phyloP scores from a whole-genome alignment of 2,329 filamentous ascomycete genomes.

The Penicillium corylophilum region DNA sequence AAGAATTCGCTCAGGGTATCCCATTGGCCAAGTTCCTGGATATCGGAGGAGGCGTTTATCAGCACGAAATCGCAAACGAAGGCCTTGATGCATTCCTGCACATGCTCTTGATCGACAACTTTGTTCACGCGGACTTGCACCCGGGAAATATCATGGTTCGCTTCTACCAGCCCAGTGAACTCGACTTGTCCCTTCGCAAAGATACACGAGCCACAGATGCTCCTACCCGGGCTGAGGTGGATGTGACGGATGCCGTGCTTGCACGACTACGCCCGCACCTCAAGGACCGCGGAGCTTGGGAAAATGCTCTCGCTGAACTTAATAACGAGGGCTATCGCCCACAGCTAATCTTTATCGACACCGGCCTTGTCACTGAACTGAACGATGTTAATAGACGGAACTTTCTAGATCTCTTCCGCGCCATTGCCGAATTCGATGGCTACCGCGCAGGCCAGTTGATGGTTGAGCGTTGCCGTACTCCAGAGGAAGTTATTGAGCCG shows the following conservation, averaged over 20 bases:
- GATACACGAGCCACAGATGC: slow-evolving; percentile 44
- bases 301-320: slow-evolving; percentile 69
- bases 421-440: slow-evolving; percentile 93
- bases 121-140: slow-evolving; percentile 93
- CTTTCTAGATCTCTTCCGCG: slow-evolving; percentile 93
- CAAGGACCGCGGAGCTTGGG: slow-evolving; percentile 69
- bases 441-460: slow-evolving; percentile 94
- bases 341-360: slow-evolving; percentile 96
- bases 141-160: slow-evolving; percentile 99
- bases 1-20: slow-evolving; percentile 94
- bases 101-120: slow-evolving; percentile 97
- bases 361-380: slow-evolving; percentile 89
- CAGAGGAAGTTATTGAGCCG: slow-evolving; percentile 80
- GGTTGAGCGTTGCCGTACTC: slow-evolving; percentile 92
- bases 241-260: slow-evolving; percentile 86
- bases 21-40: slow-evolving; percentile 87
- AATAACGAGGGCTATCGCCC: slow-evolving; percentile 87
- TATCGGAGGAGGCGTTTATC: slow-evolving; percentile 87
- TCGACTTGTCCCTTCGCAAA: slow-evolving; percentile 60
- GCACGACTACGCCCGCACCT: slow-evolving; percentile 73
- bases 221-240: slow-evolving; percentile 55
- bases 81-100: slow-evolving; percentile 92
- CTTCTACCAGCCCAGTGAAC: slow-evolving; percentile 80
- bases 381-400: slow-evolving; percentile 83
- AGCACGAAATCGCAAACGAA: slow-evolving; percentile 91